Evolutionary conservation across 164 flowering plant species (phyloP).

Genomic region (Magnolia officinalis): DNA sequence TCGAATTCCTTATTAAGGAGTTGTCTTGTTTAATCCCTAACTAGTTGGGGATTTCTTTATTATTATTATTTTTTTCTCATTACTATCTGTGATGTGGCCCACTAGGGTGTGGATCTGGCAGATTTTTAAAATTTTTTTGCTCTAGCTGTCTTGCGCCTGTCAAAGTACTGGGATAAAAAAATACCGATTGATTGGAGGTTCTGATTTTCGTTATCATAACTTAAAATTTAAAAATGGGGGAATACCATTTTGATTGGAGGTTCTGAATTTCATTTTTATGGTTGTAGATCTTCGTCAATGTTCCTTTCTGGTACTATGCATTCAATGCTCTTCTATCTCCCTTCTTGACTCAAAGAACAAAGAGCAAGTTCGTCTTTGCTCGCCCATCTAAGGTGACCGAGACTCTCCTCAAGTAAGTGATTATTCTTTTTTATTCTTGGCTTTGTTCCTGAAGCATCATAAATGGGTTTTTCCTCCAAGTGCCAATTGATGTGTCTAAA

Average conservation of each 20-base stretch:
- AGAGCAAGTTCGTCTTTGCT: conserved; percentile 68
- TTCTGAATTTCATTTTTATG: not conserved
- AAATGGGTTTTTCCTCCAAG: not conserved
- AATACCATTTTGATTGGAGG: not conserved
- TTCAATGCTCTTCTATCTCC: conserved; percentile 50
- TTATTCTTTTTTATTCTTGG: not conserved
- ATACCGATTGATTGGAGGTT: no score
- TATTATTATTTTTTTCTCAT: no score
- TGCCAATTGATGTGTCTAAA: not conserved
- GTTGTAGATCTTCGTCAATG: conserved; percentile 75
- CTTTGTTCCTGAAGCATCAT: not conserved
- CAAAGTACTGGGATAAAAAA: no score
- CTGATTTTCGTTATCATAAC: no score
- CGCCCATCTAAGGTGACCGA: conserved; percentile 63
- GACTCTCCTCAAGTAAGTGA: conserved; percentile 63
- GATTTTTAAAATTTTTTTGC: no score
- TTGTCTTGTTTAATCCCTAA: no score
- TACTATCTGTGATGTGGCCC: no score
- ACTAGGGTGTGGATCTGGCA: no score
- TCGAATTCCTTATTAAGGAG: no score
- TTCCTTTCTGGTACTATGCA: conserved; percentile 76
- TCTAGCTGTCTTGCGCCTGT: no score
- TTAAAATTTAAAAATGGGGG: not conserved
- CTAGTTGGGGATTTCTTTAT: no score
- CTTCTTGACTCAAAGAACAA: conserved; percentile 65